phyloP scores from a whole-genome alignment of 179 eudicot species.

The Carnegiea gigantea region DNA sequence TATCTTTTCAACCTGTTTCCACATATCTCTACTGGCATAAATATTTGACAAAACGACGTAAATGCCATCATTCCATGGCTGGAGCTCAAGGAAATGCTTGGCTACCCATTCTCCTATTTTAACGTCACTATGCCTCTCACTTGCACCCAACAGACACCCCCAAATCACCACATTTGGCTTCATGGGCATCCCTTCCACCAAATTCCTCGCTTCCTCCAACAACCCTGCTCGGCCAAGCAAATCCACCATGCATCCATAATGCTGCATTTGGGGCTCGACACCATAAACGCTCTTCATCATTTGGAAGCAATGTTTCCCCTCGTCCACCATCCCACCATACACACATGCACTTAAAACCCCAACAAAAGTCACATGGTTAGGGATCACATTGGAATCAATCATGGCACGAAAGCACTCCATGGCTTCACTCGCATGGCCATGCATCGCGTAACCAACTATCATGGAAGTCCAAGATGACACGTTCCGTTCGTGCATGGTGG shows the following conservation, averaged over 20 bases:
- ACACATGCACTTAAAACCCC: constrained; percentile 82
- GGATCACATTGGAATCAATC: constrained; percentile 52
- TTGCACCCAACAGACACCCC: constrained; percentile 87
- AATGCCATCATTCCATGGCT: constrained; percentile 81
- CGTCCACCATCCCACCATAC: constrained; percentile 72
- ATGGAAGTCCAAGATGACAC: constrained; percentile 88
- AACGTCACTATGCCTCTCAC: constrained; percentile 68
- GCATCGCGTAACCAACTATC: constrained; percentile 78
- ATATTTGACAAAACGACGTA: constrained; percentile 73
- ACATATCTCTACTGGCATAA: constrained; percentile 64
- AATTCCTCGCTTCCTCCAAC: constrained; percentile 62
- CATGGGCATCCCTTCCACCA: constrained; percentile 79
- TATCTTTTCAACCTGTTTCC: constrained; percentile 63
- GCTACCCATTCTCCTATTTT: constrained; percentile 73
- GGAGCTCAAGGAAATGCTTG: constrained; percentile 56
- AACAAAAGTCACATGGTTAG: constrained; percentile 70
- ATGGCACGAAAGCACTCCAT: constrained; percentile 50
- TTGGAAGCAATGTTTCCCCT: constrained; percentile 57
- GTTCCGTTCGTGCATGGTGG: constrained; percentile 46
- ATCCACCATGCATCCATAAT: constrained; percentile 89
- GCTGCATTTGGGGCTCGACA: constrained; percentile 51
- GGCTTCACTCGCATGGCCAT: constrained; percentile 57
- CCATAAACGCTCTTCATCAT: constrained; percentile 54
- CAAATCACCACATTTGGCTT: constrained; percentile 65
- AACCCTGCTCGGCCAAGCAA: constrained; percentile 80